These are phyloP conservation scores for Maudiozyma pseudohumilis DNA, from an alignment of 805 yeast species.

Conservation along the genomic window DNA sequence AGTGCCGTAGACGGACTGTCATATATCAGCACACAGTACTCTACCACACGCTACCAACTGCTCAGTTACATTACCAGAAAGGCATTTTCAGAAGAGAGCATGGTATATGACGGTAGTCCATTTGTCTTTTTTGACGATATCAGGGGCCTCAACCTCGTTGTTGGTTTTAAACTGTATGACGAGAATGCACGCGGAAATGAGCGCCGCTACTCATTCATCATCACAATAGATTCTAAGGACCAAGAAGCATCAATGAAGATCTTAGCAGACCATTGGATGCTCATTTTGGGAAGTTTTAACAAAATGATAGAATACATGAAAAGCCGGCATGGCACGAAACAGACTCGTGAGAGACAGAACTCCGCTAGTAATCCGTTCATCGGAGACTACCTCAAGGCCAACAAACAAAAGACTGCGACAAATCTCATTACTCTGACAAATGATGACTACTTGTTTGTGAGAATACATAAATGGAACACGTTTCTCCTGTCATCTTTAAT, in stretches of 20 bases:
- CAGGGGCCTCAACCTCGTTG: constrained; percentile 50
- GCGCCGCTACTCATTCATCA: constrained; percentile 52
- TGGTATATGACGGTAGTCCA: constrained; percentile 48
- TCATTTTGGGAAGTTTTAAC: constrained; percentile 34
- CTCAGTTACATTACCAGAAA: constrained; percentile 53
- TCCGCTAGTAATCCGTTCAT: constrained; percentile 15
- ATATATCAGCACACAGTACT: constrained; percentile 53
- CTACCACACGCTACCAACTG: constrained; percentile 43
- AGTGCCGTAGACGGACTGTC: constrained; percentile 17
- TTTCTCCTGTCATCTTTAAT: constrained; percentile 31
- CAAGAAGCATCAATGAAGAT: constrained; percentile 21
- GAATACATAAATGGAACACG: constrained; percentile 54
- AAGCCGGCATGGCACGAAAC: constrained; percentile 21
- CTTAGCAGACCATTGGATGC: constrained; percentile 46
- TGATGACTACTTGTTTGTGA: constrained; percentile 41
- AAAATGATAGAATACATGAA: constrained; percentile 35
- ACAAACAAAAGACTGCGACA: constrained; percentile 43
- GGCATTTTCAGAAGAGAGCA: constrained; percentile 57
- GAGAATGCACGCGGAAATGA: constrained; percentile 65
- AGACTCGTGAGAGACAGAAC: constrained; percentile 6
- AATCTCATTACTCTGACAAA: constrained; percentile 48
- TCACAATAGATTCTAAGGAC: constrained; percentile 46
- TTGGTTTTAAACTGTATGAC: constrained; percentile 54
- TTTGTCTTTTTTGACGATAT: constrained; percentile 52
- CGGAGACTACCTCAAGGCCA: constrained; percentile 41